Base-by-base conservation (phyloP, 1,284 basidiomycete species). In the Tetrapyrgos nigripes region DNA sequence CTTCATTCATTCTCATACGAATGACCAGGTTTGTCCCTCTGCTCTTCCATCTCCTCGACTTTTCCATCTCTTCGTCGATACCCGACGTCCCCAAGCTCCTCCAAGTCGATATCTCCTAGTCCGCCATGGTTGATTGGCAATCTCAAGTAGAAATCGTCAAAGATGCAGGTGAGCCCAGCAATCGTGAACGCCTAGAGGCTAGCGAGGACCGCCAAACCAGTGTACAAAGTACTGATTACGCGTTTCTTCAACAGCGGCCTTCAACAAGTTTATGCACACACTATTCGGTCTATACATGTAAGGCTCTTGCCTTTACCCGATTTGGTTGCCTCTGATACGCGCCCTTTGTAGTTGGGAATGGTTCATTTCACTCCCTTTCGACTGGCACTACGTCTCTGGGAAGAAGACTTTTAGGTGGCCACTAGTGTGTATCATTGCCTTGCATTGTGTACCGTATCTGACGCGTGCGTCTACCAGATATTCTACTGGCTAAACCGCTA, bases 401-500 rank as follows among this genome's bases (percentile, higher is more conserved):
- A 83, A 83, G 70, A 84, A 81, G 65, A 77, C 68, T 58, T 89
- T 90, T 72, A 76, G 78, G 59, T 88, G 86, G 86, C 85, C 86
- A 46, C 68, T 88, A 81, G 86, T 87, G 67, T 28, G 70, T 52
- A 19, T 43, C 19, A 37, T 27, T 26, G 29, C 11, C 21, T 40
- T 52, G 4, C 17, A 50, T 51, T 37, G 8, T 21, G 26, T 17
- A 37, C 58, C 26, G 56, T 31, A 45, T 62, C 21, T 48, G 33
- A 28, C 33, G 3, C 29, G 27, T 6, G 33, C 21, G 19, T n/a
- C 13, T 50, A 14, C 8, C 55, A 91, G 91, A 75, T 82, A 45
- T 90, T 91, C 71, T 92, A 92, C 71, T 91, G 92, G 70, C 72
- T 85, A 49, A 88, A 88, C 62, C 83, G 90, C 57, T 92, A 92